Evolutionary conservation across 2,329 filamentous ascomycete species (phyloP).

Genomic region (Aspergillus sp.): DNA sequence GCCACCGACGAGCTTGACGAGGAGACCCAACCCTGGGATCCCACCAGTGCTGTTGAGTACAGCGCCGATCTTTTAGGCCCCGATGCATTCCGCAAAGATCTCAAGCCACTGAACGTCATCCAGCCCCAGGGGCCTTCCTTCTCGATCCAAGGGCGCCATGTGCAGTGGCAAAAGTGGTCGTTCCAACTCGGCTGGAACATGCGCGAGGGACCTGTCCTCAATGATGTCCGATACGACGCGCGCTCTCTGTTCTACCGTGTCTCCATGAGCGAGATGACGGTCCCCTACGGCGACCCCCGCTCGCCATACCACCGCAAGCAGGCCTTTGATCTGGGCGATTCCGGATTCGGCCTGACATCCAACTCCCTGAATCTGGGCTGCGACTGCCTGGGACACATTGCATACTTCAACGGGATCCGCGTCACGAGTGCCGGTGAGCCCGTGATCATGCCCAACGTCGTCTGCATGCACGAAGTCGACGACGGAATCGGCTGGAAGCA

Average conservation of each 20-base stretch:
- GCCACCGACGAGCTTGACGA: slow-evolving; percentile 40
- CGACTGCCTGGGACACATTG: slow-evolving; percentile 45
- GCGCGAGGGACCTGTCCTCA: slow-evolving; percentile 48
- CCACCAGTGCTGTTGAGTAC: slow-evolving; percentile 23
- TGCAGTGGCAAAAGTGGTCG: slow-evolving; percentile 51
- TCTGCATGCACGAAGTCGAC: slow-evolving; percentile 49
- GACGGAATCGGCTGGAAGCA: slow-evolving; percentile 48
- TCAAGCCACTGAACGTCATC: slow-evolving; percentile 42
- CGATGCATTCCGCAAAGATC: slow-evolving; percentile 4
- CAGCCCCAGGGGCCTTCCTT: slow-evolving; percentile 46
- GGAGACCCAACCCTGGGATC: slow-evolving; percentile 27
- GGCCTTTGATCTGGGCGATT: slow-evolving; percentile 51
- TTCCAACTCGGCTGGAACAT: slow-evolving; percentile 51
- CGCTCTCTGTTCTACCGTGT: slow-evolving; percentile 48
- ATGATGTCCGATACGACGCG: slow-evolving; percentile 46
- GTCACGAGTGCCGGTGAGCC: slow-evolving; percentile 39
- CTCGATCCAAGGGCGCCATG: slow-evolving; percentile 30
- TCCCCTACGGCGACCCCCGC: slow-evolving; percentile 50
- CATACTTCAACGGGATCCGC: slow-evolving; percentile 48
- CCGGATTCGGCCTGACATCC: slow-evolving; percentile 48
- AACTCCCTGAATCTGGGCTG: slow-evolving; percentile 50
- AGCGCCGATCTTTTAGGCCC: slow-evolving; percentile 33
- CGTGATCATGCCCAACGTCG: slow-evolving; percentile 44
- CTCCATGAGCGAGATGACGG: slow-evolving; percentile 50
- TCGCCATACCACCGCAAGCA: slow-evolving; percentile 47